phyloP scores from a whole-genome alignment of 1,284 basidiomycete species.

The Ustilago shanxiensis region DNA sequence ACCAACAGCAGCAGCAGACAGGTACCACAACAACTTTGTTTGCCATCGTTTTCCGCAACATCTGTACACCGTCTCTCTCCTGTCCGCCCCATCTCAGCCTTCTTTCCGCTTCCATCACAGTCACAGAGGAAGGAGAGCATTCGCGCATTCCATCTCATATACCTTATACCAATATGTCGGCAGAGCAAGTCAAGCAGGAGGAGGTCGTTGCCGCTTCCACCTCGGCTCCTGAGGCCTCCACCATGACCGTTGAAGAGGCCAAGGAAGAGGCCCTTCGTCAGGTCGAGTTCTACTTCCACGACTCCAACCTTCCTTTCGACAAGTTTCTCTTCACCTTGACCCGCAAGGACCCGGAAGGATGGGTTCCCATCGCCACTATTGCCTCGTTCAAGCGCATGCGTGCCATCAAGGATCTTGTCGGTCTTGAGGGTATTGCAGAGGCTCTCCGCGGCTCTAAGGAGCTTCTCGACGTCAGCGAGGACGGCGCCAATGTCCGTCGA shows the following conservation, averaged over 20 bases:
- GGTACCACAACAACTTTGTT: constrained; percentile 17
- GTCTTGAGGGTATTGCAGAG: constrained; percentile 57
- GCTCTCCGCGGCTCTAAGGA: constrained; percentile 52
- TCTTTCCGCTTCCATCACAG: constrained; percentile 3
- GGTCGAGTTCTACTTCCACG: constrained; percentile 92
- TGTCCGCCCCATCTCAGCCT: not conserved
- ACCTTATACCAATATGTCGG: constrained; percentile 27
- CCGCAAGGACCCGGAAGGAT: constrained; percentile 75
- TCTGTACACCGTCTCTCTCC: not conserved
- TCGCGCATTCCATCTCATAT: not conserved
- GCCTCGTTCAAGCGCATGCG: constrained; percentile 96
- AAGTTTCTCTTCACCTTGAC: constrained; percentile 84
- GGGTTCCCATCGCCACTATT: constrained; percentile 89
- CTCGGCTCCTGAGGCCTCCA: constrained; percentile 17
- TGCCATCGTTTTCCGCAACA: constrained; percentile 3
- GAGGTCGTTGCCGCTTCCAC: constrained; percentile 28
- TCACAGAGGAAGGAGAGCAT: constrained; percentile 4
- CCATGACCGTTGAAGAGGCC: constrained; percentile 55
- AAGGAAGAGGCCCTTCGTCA: constrained; percentile 58
- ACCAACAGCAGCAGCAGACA: too few species aligned
- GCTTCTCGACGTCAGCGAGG: constrained; percentile 82
- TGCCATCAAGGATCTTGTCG: constrained; percentile 72
- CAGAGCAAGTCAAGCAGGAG: constrained; percentile 36
- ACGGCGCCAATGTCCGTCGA: constrained; percentile 80
- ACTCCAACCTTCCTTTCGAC: constrained; percentile 93